phyloP scores from a whole-genome alignment of 2,329 filamentous ascomycete genomes.

The Claviceps capensis region DNA sequence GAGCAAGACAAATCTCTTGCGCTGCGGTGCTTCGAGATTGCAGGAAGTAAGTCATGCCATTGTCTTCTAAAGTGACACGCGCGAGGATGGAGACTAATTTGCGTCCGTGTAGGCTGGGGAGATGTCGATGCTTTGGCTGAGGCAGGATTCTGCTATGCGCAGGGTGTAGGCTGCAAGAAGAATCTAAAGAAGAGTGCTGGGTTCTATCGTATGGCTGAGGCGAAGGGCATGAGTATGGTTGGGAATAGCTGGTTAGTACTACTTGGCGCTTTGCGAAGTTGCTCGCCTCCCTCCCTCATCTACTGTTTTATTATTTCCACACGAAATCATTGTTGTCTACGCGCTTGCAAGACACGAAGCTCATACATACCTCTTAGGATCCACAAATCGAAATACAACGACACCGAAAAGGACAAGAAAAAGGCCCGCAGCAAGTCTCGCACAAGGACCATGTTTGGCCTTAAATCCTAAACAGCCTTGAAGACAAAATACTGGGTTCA shows the following conservation, averaged over 20 bases:
- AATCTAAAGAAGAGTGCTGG: conserved; percentile 87
- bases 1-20: conserved; percentile 82
- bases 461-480: conserved; percentile 17
- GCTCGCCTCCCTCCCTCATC: background rate
- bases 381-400: conserved; percentile 87
- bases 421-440: conserved; percentile 65
- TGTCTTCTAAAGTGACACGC: too few relatives aligned
- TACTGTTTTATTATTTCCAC: too few relatives aligned
- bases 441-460: conserved; percentile 58
- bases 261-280: background rate
- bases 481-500: background rate
- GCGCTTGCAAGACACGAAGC: background rate
- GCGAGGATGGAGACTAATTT: background rate
- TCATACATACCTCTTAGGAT: conserved; percentile 47
- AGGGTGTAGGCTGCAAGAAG: conserved; percentile 90
- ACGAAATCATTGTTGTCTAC: too few relatives aligned
- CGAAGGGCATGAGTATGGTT: conserved; percentile 92
- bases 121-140: conserved; percentile 90
- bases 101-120: conserved; percentile 55
- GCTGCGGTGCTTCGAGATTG: conserved; percentile 89
- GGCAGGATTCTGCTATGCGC: conserved; percentile 89
- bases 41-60: conserved; percentile 48
- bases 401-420: conserved; percentile 42
- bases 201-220: conserved; percentile 81
- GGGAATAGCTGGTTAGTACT: conserved; percentile 85